Evolutionary conservation across 768 basidiomycete genomes (phyloP).

Genomic region (Russula griseocarnosa): DNA sequence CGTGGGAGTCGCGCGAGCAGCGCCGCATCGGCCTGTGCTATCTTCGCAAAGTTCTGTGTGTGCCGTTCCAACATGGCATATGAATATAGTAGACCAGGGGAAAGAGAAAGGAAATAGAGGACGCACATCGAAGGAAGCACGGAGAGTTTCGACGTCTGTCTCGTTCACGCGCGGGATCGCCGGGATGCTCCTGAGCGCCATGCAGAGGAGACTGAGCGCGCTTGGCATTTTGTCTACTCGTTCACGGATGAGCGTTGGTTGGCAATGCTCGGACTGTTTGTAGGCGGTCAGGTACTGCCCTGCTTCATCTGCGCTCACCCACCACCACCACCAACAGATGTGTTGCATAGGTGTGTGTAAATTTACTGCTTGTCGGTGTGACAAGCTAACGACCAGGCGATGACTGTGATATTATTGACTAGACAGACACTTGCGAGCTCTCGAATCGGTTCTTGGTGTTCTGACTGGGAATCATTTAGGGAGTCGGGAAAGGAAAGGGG

Average conservation of each 20-base stretch:
- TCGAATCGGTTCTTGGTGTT: slow-evolving; percentile 87
- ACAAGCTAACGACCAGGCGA: slow-evolving; percentile 80
- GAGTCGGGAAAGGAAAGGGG: not conserved
- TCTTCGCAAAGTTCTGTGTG: slow-evolving; percentile 76
- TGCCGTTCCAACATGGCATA: not conserved
- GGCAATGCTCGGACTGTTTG: slow-evolving; percentile 92
- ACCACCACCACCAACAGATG: not conserved
- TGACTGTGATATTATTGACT: slow-evolving; percentile 89
- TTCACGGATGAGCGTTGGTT: slow-evolving; percentile 93
- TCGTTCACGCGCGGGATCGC: slow-evolving; percentile 96
- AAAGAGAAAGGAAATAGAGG: slow-evolving; percentile 1
- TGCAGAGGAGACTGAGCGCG: slow-evolving; percentile 74
- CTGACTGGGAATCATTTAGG: slow-evolving; percentile 50
- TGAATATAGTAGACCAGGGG: not conserved
- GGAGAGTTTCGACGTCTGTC: slow-evolving; percentile 91
- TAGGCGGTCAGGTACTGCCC: slow-evolving; percentile 86
- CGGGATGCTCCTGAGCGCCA: slow-evolving; percentile 81
- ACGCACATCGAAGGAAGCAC: slow-evolving; percentile 85
- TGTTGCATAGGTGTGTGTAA: not conserved
- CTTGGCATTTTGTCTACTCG: slow-evolving; percentile 85
- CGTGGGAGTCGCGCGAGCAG: slow-evolving; percentile 83
- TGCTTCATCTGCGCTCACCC: slow-evolving; percentile 78
- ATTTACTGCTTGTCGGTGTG: not conserved
- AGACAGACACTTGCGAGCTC: slow-evolving; percentile 92
- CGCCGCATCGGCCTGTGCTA: slow-evolving; percentile 67